Conservation (phyloP, 768 basidiomycete genomes). For the Russula earlei region DNA sequence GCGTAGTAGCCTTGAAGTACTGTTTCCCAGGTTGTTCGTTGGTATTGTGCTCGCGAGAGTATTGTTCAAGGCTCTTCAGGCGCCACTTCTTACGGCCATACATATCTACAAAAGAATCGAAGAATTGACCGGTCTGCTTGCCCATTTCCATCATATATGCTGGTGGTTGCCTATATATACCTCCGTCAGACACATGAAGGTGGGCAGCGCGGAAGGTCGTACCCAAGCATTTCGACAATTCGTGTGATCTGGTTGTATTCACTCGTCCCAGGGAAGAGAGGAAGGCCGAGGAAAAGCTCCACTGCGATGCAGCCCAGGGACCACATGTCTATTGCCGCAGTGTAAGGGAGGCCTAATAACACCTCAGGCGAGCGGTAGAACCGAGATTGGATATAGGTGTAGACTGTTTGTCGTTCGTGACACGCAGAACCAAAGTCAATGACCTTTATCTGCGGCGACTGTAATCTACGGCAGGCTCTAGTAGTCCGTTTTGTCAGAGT, state of each 20-base stretch:
- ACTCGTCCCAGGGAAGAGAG: conserved; percentile 96
- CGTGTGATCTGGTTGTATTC: conserved; percentile 98
- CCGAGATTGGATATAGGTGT: conserved; percentile 98
- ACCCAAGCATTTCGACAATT: conserved; percentile 99
- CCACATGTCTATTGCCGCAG: conserved; percentile 98
- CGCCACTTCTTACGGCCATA: conserved; percentile 77
- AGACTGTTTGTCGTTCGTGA: conserved; percentile 98
- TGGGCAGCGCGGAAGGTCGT: conserved; percentile 26
- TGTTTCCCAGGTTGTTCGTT: conserved; percentile 98
- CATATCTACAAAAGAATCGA: conserved; percentile 68
- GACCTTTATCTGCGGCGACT: conserved; percentile 97
- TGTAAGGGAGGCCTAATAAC: conserved; percentile 88
- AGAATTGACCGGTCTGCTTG: conserved; percentile 92
- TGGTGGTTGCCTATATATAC: conserved; percentile 63
- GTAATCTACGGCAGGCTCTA: conserved; percentile 47
- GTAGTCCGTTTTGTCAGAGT: conserved; percentile 5
- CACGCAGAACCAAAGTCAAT: conserved; percentile 99
- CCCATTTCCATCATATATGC: conserved; percentile 90
- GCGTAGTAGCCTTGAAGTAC: conserved; percentile 89
- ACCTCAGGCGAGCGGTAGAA: conserved; percentile 99
- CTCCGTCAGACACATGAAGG: conserved; percentile 2
- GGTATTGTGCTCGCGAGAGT: conserved; percentile 88
- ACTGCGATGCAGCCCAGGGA: conserved; percentile 97
- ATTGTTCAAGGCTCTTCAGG: conserved; percentile 89
- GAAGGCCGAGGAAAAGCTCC: conserved; percentile 92